These are phyloP conservation scores for Areca catechu DNA, from an alignment of 176 grass and related monocot genomes.

Conservation along the genomic window DNA sequence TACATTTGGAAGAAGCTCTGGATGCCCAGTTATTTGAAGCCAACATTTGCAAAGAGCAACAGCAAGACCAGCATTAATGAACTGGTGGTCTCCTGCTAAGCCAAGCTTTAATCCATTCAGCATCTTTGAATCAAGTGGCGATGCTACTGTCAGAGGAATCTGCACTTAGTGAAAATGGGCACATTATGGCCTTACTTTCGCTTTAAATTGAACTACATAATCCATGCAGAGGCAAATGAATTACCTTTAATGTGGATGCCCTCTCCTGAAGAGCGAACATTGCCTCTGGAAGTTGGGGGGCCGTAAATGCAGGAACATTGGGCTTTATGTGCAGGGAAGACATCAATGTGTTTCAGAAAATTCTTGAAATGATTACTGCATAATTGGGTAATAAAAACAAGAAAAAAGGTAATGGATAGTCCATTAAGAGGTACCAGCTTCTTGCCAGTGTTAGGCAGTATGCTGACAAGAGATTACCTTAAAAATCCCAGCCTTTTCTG, in stretches of 20 bases:
- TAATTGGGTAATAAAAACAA: constrained; percentile 18
- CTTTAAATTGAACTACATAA: neutral
- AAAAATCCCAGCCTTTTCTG: constrained; percentile 20
- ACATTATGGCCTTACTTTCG: neutral
- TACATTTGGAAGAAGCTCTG: constrained; percentile 5
- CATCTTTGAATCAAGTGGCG: constrained; percentile 8
- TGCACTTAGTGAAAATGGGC: neutral
- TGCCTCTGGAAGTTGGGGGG: constrained; percentile 32
- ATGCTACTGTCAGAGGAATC: constrained; percentile 18
- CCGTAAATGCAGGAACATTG: constrained; percentile 29
- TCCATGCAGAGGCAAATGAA: constrained; percentile 4
- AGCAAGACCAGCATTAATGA: constrained; percentile 28
- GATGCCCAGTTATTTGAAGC: constrained; percentile 17
- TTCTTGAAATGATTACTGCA: constrained; percentile 30
- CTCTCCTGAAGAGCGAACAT: constrained; percentile 20
- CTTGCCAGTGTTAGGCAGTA: neutral
- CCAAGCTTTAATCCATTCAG: constrained; percentile 22
- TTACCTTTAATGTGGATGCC: constrained; percentile 32
- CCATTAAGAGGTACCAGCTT: constrained; percentile 6
- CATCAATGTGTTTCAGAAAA: constrained; percentile 24
- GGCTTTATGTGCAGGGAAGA: constrained; percentile 24
- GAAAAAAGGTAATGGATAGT: constrained; percentile 21
- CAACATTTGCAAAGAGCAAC: constrained; percentile 26
- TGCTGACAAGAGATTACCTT: constrained; percentile 8
- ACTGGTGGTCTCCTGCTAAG: constrained; percentile 24